These are phyloP conservation scores for Ceratobasidium theobromae DNA, from an alignment of 1,284 basidiomycete species.

Conservation along the genomic window DNA sequence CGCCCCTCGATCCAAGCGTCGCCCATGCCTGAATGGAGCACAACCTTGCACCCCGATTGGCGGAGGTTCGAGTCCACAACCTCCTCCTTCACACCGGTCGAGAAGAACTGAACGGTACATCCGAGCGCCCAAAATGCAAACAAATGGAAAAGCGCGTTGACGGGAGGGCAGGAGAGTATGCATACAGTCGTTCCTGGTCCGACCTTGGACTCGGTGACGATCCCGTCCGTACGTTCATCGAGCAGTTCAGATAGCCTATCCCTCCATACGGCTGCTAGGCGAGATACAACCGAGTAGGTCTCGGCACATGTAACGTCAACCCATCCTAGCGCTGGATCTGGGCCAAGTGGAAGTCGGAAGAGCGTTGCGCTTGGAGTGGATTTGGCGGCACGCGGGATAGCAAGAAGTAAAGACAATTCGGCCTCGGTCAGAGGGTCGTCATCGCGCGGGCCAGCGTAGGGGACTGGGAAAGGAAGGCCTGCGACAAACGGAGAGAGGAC, in stretches of 20 bases:
- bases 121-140: constrained; percentile 22
- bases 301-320: constrained; percentile 1
- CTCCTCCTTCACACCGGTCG: not conserved
- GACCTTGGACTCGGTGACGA: not conserved
- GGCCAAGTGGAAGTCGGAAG: constrained; percentile 1
- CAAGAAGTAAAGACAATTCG: constrained; percentile 4
- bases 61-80: not conserved
- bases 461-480: not conserved
- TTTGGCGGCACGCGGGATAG: constrained; percentile 3
- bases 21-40: not conserved
- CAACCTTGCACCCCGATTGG: not conserved
- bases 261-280: not conserved
- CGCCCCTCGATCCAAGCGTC: not conserved
- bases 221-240: not conserved
- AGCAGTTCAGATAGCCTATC: not conserved
- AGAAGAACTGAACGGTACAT: constrained; percentile 6
- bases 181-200: not conserved
- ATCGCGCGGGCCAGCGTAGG: not conserved
- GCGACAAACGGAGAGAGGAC: not conserved
- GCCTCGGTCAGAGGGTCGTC: constrained; percentile 11
- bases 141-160: constrained; percentile 1
- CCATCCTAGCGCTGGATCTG: not conserved
- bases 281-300: not conserved
- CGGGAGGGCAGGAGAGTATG: not conserved
- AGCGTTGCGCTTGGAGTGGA: not conserved